Evolutionary conservation across 306 rosid genomes (phyloP).

Genomic region (Quillaja saponaria): DNA sequence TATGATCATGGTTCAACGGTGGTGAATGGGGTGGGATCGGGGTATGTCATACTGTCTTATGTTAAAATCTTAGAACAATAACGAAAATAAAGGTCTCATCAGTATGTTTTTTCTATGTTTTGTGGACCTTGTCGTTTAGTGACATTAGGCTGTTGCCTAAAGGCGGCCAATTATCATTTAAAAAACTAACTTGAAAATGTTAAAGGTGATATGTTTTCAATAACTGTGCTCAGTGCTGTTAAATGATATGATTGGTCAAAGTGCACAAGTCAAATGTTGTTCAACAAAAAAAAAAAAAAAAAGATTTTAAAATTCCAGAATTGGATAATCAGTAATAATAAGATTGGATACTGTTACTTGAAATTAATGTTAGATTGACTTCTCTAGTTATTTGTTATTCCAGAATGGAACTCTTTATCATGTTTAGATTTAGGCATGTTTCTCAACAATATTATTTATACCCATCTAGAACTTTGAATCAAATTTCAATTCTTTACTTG

Average conservation of each 20-base stretch:
- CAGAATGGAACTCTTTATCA: conserved; percentile 15
- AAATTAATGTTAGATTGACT: conserved; percentile 6
- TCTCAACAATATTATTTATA: background rate
- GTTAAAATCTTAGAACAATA: background rate
- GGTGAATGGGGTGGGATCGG: too few relatives aligned
- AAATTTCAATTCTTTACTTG: conserved; percentile 18
- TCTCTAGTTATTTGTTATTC: too few relatives aligned
- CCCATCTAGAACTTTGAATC: background rate
- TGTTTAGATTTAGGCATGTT: conserved; percentile 8
- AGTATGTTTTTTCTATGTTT: conserved; percentile 1
- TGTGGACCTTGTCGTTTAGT: conserved; percentile 4
- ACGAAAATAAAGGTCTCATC: background rate
- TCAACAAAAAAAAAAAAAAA: too few relatives aligned
- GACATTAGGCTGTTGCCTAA: conserved; percentile 5
- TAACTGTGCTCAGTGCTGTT: background rate
- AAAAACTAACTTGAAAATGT: background rate
- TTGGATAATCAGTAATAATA: conserved; percentile 12
- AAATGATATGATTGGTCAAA: background rate
- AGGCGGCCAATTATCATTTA: conserved; percentile 12
- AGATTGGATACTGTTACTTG: background rate
- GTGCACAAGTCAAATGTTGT: background rate
- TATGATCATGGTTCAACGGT: background rate
- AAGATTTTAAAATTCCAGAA: too few relatives aligned
- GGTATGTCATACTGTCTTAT: background rate
- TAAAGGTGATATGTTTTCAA: background rate